Percentiles rank a stretch among this genome's conserved stretches.
These are phyloP conservation scores for Chaetomium sp. DNA, from an alignment of 2,329 filamentous ascomycete species.

Conservation along the genomic window DNA sequence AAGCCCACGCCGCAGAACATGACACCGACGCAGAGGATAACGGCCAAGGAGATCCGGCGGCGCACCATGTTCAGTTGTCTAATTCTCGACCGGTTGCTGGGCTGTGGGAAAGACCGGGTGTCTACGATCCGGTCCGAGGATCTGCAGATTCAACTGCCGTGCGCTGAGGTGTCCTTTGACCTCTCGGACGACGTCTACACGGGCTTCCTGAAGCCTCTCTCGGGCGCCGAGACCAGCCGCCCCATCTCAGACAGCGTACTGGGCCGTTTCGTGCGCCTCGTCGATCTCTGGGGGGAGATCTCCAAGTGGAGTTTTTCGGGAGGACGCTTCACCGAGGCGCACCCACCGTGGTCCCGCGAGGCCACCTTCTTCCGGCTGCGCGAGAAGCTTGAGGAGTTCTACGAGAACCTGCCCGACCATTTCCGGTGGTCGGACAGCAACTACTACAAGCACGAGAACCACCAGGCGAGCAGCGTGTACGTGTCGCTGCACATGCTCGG, in stretches of 20 bases:
- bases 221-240: constrained; percentile 20
- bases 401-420: constrained; percentile 45
- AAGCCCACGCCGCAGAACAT: constrained; percentile 10
- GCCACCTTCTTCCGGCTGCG: constrained; percentile 50
- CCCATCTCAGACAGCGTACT: constrained; percentile 41
- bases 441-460: constrained; percentile 59
- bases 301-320: constrained; percentile 48
- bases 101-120: constrained; percentile 55
- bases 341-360: constrained; percentile 52
- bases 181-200: constrained; percentile 53
- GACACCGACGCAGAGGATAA: constrained; percentile 32
- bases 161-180: constrained; percentile 58
- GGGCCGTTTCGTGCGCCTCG: constrained; percentile 50
- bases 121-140: constrained; percentile 54
- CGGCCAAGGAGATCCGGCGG: constrained; percentile 57
- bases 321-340: constrained; percentile 43
- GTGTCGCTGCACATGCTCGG: constrained; percentile 61
- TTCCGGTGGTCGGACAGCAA: constrained; percentile 55
- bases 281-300: constrained; percentile 54
- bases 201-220: constrained; percentile 36
- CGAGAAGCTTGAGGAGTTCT: constrained; percentile 46
- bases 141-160: constrained; percentile 60
- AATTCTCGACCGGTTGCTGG: constrained; percentile 63
- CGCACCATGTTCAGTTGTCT: constrained; percentile 72
- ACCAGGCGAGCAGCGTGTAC: constrained; percentile 57